Conservation (phyloP, 2,329 filamentous ascomycete species). For the Onygenales sp. region DNA sequence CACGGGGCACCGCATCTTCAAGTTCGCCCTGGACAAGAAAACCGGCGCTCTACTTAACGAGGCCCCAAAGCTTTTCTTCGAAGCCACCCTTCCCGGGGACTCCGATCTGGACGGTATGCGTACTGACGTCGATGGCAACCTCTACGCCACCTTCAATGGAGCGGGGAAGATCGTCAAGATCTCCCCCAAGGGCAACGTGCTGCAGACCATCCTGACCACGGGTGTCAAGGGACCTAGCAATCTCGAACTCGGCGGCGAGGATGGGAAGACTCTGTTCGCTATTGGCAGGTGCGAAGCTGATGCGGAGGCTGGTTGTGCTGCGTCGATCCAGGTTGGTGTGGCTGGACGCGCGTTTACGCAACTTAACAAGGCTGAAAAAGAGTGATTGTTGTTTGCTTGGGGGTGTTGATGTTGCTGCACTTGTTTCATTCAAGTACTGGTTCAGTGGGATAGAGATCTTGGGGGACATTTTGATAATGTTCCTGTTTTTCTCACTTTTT, state of each 20-base stretch:
- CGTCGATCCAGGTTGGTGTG: neutral
- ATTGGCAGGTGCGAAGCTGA: neutral
- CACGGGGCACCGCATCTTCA: neutral
- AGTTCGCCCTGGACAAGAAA: neutral
- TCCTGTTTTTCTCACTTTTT: too few species aligned
- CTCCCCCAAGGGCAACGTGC: neutral
- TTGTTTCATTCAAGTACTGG: too few species aligned
- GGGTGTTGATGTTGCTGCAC: too few species aligned
- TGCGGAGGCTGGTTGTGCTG: neutral
- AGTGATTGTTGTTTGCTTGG: too few species aligned
- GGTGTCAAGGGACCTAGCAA: conserved; percentile 1
- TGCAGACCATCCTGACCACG: neutral
- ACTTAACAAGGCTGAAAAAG: neutral
- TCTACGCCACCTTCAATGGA: neutral
- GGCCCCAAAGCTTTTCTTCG: neutral
- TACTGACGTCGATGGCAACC: conserved; percentile 1
- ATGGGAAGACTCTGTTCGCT: conserved; percentile 1
- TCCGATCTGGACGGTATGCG: conserved; percentile 4
- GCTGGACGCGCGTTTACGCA: neutral
- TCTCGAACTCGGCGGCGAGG: neutral
- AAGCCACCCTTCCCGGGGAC: neutral
- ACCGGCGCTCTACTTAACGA: neutral
- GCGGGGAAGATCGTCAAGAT: neutral
- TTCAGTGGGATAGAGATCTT: too few species aligned
- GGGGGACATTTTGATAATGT: too few species aligned